Percentiles rank a stretch among this genome's conserved stretches.
phyloP scores from a whole-genome alignment of 1,139 yeast genomes.

The Candida neerlandica region DNA sequence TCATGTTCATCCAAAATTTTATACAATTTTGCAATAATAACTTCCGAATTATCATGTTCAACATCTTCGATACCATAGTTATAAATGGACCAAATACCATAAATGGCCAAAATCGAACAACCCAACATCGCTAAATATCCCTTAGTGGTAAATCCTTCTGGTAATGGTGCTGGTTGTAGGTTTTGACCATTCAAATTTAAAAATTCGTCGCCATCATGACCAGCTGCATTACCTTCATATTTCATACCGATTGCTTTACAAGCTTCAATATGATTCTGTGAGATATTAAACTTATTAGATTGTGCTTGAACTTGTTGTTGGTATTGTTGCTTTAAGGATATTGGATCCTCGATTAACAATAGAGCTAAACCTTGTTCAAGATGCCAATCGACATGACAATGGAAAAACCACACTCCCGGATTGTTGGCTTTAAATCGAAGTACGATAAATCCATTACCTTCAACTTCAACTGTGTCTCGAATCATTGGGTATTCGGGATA shows the following conservation, averaged over 20 bases:
- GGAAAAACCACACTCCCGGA: conserved; percentile 69
- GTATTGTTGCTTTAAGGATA: conserved; percentile 47
- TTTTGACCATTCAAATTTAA: conserved; percentile 73
- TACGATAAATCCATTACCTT: conserved; percentile 69
- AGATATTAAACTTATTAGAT: conserved; percentile 34
- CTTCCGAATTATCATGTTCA: conserved; percentile 54
- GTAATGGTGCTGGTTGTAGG: conserved; percentile 64
- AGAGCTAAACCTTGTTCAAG: conserved; percentile 63
- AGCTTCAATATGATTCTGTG: conserved; percentile 58
- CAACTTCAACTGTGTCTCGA: conserved; percentile 69
- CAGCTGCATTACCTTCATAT: conserved; percentile 83
- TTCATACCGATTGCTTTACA: conserved; percentile 59
- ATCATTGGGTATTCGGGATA: conserved; percentile 58
- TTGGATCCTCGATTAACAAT: conserved; percentile 53
- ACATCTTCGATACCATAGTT: conserved; percentile 83
- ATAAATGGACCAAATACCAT: conserved; percentile 76
- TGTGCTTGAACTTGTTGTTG: conserved; percentile 22
- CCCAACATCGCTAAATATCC: conserved; percentile 88
- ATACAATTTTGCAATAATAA: conserved; percentile 53
- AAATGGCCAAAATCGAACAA: conserved; percentile 75
- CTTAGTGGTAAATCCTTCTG: conserved; percentile 83
- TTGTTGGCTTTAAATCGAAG: conserved; percentile 58
- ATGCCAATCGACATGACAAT: conserved; percentile 69
- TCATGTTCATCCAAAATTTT: conserved; percentile 39
- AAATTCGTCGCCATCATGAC: conserved; percentile 54